Base-by-base conservation (phyloP, 805 yeast species). In the Grigorovia transvaalensis region DNA sequence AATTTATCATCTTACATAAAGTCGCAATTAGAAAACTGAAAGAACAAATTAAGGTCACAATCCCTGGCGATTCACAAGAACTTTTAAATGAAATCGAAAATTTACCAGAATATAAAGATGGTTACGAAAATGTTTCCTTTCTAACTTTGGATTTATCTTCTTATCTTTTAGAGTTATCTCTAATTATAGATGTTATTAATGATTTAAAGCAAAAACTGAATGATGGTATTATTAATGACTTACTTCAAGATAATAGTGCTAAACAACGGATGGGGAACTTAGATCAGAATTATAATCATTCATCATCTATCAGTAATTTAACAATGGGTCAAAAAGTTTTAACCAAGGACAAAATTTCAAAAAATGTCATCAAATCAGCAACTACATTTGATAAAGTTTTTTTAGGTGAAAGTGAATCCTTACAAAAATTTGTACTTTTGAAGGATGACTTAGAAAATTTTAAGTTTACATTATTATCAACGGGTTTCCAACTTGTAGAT, bases 1-100 rank as follows among this genome's bases (percentile, higher is more conserved):
- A 81, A 53, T 82, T 76, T 58, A 72, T 81, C 18, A 64, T 80
- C 33, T 68, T 82, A 45, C 88, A 82, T 59, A 81, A 79, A 61
- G 74, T 82, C 33, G 86, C 85, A 9, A 62, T 79, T 13, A 73
- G 76, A 58, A 82, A 82, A 66, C 71, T 82, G 51, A 74, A 81
- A 58, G 81, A 82, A 65, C 81, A 81, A 61, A 75, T 66, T 18
- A 45, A 54, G 9, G 58, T 60, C 50, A 47, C 59, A 57, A 4
- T 46, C 45, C 15, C 27, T 43, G 27, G 48, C 35, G 6, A 47
- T 13, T 57, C 64, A 1, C 47, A 51, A 23, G 50, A 43, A 5
- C 58, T 55, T 43, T 50, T 65, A 4, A 50, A 56, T 3, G 43
- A 42, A 1, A 44, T 65, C 5, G 56, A 55, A 42, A 30, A 50